A percentile compares a stretch with the other conserved stretches of the same genome.
phyloP scores from a whole-genome alignment of 257 asterid genomes.

The Lantana camara region DNA sequence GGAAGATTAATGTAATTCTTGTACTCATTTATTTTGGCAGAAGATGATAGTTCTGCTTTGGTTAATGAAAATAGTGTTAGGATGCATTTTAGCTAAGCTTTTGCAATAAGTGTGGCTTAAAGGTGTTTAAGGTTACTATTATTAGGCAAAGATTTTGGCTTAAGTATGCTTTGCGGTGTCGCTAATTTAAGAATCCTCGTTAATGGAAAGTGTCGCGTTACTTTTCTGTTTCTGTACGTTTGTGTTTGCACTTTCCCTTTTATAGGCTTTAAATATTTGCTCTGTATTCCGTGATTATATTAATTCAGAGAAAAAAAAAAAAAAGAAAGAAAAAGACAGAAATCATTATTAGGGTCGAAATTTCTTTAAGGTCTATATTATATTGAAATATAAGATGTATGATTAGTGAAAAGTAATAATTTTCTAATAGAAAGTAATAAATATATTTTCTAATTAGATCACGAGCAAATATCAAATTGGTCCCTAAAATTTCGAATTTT shows the following conservation, averaged over 20 bases:
- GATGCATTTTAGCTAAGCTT: constrained; percentile 15
- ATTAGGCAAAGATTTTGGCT: constrained; percentile 13
- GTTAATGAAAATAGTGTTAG: not conserved
- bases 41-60: constrained; percentile 11
- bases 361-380: no score
- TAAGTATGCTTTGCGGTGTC: constrained; percentile 41
- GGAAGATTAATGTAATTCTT: constrained; percentile 34
- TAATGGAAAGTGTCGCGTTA: not conserved
- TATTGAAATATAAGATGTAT: no score
- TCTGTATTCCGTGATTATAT: no score
- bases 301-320: no score
- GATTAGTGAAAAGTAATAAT: no score
- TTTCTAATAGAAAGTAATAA: no score
- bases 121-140: constrained; percentile 1
- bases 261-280: not conserved
- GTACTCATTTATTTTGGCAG: constrained; percentile 35
- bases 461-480: no score
- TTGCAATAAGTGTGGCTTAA: not conserved
- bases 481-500: no score
- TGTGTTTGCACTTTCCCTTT: not conserved
- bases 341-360: no score
- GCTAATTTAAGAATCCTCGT: constrained; percentile 41
- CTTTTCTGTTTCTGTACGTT: not conserved
- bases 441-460: no score
- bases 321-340: no score